Percentiles rank a stretch among this genome's conserved stretches.
These are phyloP conservation scores for Aspergillus calidoustus DNA, from an alignment of 2,329 filamentous ascomycete species.

Conservation along the genomic window DNA sequence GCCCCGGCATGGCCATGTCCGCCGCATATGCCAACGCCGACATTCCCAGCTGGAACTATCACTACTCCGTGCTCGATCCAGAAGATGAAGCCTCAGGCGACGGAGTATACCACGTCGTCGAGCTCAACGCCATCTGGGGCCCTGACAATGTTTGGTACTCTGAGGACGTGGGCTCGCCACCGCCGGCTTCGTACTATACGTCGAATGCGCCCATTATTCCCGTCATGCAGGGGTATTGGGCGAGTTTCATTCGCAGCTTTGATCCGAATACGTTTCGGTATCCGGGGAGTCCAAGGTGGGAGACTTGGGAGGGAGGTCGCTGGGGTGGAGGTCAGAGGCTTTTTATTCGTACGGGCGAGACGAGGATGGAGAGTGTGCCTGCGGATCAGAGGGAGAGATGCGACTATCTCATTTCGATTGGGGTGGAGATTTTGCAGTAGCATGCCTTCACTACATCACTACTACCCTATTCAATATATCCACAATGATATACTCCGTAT, in stretches of 20 bases:
- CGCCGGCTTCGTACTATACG: conserved; percentile 61
- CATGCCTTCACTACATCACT: neutral
- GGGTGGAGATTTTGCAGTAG: conserved; percentile 53
- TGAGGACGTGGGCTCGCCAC: conserved; percentile 53
- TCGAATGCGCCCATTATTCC: conserved; percentile 64
- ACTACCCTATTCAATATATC: neutral
- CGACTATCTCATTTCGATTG: conserved; percentile 56
- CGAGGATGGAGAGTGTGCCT: conserved; percentile 53
- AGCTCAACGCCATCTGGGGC: conserved; percentile 70
- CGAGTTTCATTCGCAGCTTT: conserved; percentile 69
- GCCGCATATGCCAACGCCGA: conserved; percentile 42
- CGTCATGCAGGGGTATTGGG: conserved; percentile 72
- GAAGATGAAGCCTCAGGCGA: conserved; percentile 56
- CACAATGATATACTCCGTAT: neutral
- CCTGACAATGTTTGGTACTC: conserved; percentile 57
- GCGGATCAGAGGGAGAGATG: conserved; percentile 50
- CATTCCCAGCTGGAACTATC: conserved; percentile 66
- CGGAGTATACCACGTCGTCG: conserved; percentile 70
- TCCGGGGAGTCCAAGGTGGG: conserved; percentile 57
- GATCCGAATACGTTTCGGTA: conserved; percentile 66
- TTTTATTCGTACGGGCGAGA: conserved; percentile 50
- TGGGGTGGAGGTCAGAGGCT: conserved; percentile 41
- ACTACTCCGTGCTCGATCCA: conserved; percentile 69
- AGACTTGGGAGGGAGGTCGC: conserved; percentile 46
- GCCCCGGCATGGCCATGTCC: conserved; percentile 63